A percentile compares a stretch with the other conserved stretches of the same genome.
phyloP scores from a whole-genome alignment of 768 basidiomycete species.

The Suillus discolor region DNA sequence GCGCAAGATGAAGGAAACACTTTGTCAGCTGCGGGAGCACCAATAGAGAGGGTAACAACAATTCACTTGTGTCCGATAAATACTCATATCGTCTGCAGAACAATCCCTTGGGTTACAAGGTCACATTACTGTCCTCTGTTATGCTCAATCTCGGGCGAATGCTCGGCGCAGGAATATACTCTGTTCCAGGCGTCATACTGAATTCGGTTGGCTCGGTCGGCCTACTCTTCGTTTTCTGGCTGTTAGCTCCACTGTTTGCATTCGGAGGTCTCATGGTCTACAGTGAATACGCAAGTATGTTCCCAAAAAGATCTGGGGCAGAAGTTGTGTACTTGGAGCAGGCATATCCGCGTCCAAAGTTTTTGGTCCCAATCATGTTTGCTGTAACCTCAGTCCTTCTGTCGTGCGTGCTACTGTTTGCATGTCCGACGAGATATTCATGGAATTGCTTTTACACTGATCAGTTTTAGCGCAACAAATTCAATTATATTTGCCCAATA shows the following conservation, averaged over 20 bases:
- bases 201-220: constrained; percentile 11
- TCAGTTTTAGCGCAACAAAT: constrained; percentile 23
- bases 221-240: constrained; percentile 7
- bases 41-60: constrained; percentile 7
- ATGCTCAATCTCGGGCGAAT: constrained; percentile 10
- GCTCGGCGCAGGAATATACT: constrained; percentile 12
- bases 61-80: neutral
- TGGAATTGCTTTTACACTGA: neutral
- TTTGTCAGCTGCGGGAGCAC: neutral
- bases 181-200: constrained; percentile 6
- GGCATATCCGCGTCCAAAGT: constrained; percentile 20
- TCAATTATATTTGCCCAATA: constrained; percentile 31
- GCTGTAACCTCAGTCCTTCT: constrained; percentile 36
- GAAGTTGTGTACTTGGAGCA: constrained; percentile 49
- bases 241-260: constrained; percentile 8
- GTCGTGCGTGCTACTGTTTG: constrained; percentile 18
- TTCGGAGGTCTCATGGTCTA: constrained; percentile 23
- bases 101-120: constrained; percentile 11
- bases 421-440: neutral
- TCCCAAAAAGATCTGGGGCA: constrained; percentile 51
- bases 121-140: constrained; percentile 9
- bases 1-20: neutral
- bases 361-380: constrained; percentile 44
- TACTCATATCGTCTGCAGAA: constrained; percentile 3
- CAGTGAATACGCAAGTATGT: constrained; percentile 48